Percentiles rank a stretch among this genome's conserved stretches.
phyloP scores from a whole-genome alignment of 2,329 filamentous ascomycete species.

The Claviceps capensis region DNA sequence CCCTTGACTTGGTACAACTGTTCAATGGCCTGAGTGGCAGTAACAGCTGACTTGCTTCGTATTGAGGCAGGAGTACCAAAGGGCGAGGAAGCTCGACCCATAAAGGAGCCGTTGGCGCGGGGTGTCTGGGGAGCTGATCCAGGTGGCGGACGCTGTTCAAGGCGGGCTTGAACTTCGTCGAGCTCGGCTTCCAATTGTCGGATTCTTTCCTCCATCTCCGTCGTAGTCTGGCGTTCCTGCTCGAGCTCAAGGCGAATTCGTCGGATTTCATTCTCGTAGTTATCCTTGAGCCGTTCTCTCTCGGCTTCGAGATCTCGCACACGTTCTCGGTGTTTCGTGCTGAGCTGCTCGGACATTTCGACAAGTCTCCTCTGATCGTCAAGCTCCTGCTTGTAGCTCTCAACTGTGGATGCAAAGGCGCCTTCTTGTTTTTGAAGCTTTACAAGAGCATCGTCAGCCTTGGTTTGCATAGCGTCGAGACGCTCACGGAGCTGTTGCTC shows the following conservation, averaged over 20 bases:
- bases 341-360: conserved; percentile 66
- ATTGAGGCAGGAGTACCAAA: conserved; percentile 48
- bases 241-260: conserved; percentile 44
- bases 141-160: conserved; percentile 28
- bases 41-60: conserved; percentile 40
- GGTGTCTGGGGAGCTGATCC: conserved; percentile 47
- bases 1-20: conserved; percentile 56
- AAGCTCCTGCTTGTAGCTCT: conserved; percentile 76
- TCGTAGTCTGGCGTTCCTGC: conserved; percentile 33
- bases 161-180: conserved; percentile 36
- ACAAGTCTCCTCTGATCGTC: conserved; percentile 70
- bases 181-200: conserved; percentile 39
- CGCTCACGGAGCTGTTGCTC: conserved; percentile 71
- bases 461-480: conserved; percentile 71
- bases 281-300: conserved; percentile 45
- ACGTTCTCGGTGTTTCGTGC: conserved; percentile 56
- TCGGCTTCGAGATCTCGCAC: conserved; percentile 57
- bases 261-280: conserved; percentile 46
- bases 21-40: conserved; percentile 49
- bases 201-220: conserved; percentile 32
- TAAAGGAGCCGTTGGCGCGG: conserved; percentile 40
- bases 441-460: conserved; percentile 69
- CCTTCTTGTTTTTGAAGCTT: conserved; percentile 80
- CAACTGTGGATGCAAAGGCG: conserved; percentile 65
- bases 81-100: conserved; percentile 42